phyloP scores from a whole-genome alignment of 345 rosid genomes.

The Orychophragmus violaceus region DNA sequence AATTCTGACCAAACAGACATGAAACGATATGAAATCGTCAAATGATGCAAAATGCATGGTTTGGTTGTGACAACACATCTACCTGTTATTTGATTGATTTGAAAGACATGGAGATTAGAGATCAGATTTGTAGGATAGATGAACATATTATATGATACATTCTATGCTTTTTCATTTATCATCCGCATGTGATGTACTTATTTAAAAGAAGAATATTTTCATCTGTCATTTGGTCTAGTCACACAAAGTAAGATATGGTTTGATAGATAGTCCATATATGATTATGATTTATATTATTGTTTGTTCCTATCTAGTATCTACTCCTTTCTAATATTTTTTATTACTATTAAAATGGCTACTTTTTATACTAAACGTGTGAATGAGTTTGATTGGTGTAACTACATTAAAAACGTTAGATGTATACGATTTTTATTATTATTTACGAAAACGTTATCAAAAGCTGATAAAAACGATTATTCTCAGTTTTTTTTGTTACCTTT shows the following conservation, averaged over 20 bases:
- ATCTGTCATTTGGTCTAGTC: conserved; percentile 18
- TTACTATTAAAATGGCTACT: too few species aligned
- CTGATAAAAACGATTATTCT: too few species aligned
- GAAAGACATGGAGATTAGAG: conserved; percentile 7
- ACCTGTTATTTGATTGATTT: not conserved
- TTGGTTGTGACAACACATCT: not conserved
- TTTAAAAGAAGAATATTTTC: conserved; percentile 8
- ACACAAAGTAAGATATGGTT: conserved; percentile 11
- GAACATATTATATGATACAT: not conserved
- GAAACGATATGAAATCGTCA: not conserved
- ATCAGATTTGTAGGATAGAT: not conserved
- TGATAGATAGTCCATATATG: too few species aligned
- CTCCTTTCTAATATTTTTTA: not conserved
- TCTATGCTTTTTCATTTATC: not conserved
- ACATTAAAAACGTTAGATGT: too few species aligned
- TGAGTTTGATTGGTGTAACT: too few species aligned
- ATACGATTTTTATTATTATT: too few species aligned
- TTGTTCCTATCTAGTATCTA: not conserved
- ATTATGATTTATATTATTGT: conserved; percentile 10
- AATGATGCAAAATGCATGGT: not conserved
- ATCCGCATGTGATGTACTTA: not conserved
- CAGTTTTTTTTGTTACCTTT: too few species aligned
- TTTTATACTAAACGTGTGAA: too few species aligned
- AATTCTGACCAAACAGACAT: too few species aligned
- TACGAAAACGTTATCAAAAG: too few species aligned